Percentiles rank a stretch among this genome's conserved stretches.
Evolutionary conservation across 2,329 filamentous ascomycete genomes (phyloP).

Genomic region (Sarocladium kiliense): DNA sequence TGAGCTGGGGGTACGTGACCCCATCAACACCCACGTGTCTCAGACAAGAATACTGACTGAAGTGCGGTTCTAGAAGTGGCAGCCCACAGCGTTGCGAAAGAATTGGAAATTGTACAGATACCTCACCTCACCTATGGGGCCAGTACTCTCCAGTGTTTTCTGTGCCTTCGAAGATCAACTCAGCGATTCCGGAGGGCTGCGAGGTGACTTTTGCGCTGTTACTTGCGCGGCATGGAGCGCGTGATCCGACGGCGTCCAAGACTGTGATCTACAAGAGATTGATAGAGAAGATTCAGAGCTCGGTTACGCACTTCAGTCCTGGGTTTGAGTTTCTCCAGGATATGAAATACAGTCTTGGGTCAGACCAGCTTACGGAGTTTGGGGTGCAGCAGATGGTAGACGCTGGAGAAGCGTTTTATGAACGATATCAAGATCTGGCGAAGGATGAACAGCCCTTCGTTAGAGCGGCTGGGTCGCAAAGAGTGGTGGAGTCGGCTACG

Average conservation of each 20-base stretch:
- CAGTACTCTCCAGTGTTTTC: conserved; percentile 85
- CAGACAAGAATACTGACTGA: neutral
- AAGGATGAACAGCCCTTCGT: conserved; percentile 59
- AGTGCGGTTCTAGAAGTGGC: neutral
- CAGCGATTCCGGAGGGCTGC: conserved; percentile 61
- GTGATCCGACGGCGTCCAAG: conserved; percentile 71
- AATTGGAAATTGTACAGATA: conserved; percentile 43
- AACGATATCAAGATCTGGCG: conserved; percentile 63
- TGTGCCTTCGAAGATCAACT: conserved; percentile 60
- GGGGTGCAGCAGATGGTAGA: conserved; percentile 66
- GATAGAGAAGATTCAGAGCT: conserved; percentile 59
- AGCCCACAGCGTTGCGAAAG: conserved; percentile 18
- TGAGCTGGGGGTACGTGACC: conserved; percentile 2
- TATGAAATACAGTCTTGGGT: conserved; percentile 67
- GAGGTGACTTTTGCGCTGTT: conserved; percentile 73
- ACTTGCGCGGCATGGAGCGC: conserved; percentile 78
- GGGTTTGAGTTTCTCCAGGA: conserved; percentile 65
- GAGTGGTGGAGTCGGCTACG: conserved; percentile 69
- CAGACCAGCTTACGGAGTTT: conserved; percentile 62
- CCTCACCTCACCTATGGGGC: conserved; percentile 69
- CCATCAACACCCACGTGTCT: no score
- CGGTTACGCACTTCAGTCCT: conserved; percentile 50
- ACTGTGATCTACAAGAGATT: conserved; percentile 57
- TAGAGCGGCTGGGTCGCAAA: conserved; percentile 62
- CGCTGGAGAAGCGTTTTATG: conserved; percentile 71